A percentile compares a stretch with the other conserved stretches of the same genome.
Conservation (phyloP, 768 basidiomycete genomes). For the Amanita subjunquillea region DNA sequence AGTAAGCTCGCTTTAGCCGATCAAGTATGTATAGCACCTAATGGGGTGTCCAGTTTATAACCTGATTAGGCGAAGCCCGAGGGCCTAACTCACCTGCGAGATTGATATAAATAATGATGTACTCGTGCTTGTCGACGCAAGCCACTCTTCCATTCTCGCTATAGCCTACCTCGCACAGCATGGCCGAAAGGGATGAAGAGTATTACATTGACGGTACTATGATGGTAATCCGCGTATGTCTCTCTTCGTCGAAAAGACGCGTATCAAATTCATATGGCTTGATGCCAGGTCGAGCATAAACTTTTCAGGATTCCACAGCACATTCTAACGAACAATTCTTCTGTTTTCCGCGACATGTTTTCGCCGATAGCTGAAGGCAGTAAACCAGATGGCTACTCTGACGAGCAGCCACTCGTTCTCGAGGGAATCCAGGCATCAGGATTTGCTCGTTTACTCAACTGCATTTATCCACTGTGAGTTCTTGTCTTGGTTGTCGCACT, state of each 20-base stretch:
- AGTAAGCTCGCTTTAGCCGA: too few species aligned
- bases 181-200: background rate
- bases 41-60: too few species aligned
- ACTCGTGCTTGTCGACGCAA: too few species aligned
- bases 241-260: background rate
- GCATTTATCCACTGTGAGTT: constrained; percentile 12
- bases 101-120: too few species aligned
- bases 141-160: too few species aligned
- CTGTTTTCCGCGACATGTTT: constrained; percentile 1
- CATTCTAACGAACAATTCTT: background rate
- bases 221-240: background rate
- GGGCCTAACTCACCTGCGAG: too few species aligned
- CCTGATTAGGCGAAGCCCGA: too few species aligned
- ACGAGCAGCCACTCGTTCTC: background rate
- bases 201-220: background rate
- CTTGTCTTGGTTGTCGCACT: background rate
- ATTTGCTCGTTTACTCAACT: constrained; percentile 8
- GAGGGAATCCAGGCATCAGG: background rate
- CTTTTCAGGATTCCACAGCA: constrained; percentile 4
- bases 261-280: too few species aligned
- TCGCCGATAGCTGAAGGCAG: background rate
- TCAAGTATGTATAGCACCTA: too few species aligned
- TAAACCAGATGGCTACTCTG: constrained; percentile 2
- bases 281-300: constrained; percentile 1
- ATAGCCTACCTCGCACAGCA: background rate